Percentiles rank a stretch among this genome's conserved stretches.
Evolutionary conservation across 352 stramenopile genomes (phyloP).

Genomic region (Thraustochytrium striatum): DNA sequence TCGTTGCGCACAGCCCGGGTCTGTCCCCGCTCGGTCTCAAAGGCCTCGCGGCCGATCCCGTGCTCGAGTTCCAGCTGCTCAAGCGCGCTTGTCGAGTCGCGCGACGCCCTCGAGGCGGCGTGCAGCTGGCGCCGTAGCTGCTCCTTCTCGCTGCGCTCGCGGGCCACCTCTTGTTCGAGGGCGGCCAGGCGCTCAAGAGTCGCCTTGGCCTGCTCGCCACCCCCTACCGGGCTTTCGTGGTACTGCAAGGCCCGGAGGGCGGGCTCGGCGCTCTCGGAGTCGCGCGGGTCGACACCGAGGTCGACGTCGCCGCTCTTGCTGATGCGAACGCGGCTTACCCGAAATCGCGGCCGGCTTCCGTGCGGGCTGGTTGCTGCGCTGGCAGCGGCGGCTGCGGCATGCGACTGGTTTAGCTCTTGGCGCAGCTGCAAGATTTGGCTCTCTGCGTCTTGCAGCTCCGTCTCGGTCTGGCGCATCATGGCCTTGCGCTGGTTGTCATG

Average conservation of each 20-base stretch:
- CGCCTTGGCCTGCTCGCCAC: neutral
- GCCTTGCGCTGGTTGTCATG: constrained; percentile 5
- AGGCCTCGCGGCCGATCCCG: constrained; percentile 31
- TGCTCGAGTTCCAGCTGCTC: constrained; percentile 18
- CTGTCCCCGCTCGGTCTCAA: constrained; percentile 30
- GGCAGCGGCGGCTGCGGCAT: neutral
- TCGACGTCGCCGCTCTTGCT: constrained; percentile 13
- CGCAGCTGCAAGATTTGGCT: constrained; percentile 14
- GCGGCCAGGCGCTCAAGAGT: constrained; percentile 5
- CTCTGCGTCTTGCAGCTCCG: constrained; percentile 27
- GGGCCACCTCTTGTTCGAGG: neutral
- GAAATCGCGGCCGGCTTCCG: neutral
- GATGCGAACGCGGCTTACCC: constrained; percentile 8
- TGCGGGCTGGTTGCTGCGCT: neutral
- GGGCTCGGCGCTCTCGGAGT: too few relatives aligned
- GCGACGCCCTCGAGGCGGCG: neutral
- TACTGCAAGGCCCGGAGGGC: too few relatives aligned
- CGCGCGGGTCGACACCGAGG: too few relatives aligned
- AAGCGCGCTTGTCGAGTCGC: neutral
- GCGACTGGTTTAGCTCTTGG: neutral
- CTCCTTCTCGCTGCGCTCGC: constrained; percentile 33
- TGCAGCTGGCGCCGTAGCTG: neutral
- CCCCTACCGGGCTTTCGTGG: too few relatives aligned
- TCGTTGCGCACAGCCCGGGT: neutral
- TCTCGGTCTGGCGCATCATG: constrained; percentile 13